Evolutionary conservation across 306 rosid species (phyloP).

Genomic region (Fagus crenata): DNA sequence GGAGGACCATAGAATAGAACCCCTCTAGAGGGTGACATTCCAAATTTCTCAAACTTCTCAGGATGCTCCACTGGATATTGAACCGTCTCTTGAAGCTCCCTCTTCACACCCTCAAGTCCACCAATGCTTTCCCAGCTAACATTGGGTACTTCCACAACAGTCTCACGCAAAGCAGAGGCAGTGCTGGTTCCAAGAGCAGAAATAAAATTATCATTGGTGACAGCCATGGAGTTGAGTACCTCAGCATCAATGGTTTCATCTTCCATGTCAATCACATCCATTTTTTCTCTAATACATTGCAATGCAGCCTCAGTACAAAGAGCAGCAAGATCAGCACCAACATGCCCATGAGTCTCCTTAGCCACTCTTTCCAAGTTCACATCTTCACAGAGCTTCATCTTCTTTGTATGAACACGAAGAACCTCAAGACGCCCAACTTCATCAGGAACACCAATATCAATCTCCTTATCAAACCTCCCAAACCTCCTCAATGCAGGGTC

Average conservation of each 20-base stretch:
- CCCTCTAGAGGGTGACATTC: constrained; percentile 41
- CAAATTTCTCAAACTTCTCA: constrained; percentile 38
- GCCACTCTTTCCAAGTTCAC: constrained; percentile 27
- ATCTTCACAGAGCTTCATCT: constrained; percentile 27
- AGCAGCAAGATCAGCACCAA: constrained; percentile 35
- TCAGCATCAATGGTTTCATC: constrained; percentile 29
- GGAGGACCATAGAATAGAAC: constrained; percentile 55
- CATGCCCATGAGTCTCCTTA: constrained; percentile 25
- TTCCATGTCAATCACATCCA: constrained; percentile 14
- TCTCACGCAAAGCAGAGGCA: constrained; percentile 17
- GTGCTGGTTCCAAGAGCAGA: constrained; percentile 15
- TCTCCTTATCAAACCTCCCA: constrained; percentile 30
- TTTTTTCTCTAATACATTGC: constrained; percentile 26
- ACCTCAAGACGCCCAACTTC: constrained; percentile 31
- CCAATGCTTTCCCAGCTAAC: constrained; percentile 37
- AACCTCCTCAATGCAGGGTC: constrained; percentile 28
- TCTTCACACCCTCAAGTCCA: constrained; percentile 39
- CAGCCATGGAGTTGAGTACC: constrained; percentile 29
- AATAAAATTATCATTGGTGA: constrained; percentile 19
- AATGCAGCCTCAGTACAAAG: constrained; percentile 31
- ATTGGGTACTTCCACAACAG: constrained; percentile 37
- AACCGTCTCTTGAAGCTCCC: constrained; percentile 46
- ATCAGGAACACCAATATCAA: constrained; percentile 32
- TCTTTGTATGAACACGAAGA: constrained; percentile 19
- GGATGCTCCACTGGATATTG: constrained; percentile 21